A percentile compares a stretch with the other conserved stretches of the same genome.
Evolutionary conservation across 495 filamentous ascomycete species (phyloP).

Genomic region (Trichoderma gamsii): DNA sequence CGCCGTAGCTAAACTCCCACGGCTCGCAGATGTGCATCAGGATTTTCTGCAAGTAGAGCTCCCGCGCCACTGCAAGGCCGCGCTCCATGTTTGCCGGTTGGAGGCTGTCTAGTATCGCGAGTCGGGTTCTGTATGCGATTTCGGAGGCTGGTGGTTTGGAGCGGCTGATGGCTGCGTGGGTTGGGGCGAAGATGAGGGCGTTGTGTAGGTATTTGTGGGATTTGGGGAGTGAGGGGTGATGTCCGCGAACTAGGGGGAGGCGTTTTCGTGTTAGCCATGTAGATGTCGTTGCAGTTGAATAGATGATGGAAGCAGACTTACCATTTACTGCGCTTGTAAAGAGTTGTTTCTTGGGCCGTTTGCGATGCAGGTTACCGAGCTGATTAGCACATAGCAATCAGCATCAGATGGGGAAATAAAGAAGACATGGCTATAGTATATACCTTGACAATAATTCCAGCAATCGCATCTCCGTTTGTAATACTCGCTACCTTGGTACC

Average conservation of each 20-base stretch:
- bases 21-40: conserved; percentile 16
- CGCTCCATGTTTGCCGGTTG: conserved; percentile 7
- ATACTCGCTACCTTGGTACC: not conserved
- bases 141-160: conserved; percentile 2
- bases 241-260: not conserved
- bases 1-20: conserved; percentile 6
- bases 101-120: not conserved
- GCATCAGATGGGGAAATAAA: not conserved
- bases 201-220: conserved; percentile 9
- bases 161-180: not conserved
- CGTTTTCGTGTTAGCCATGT: not conserved
- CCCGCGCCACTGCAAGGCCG: conserved; percentile 6
- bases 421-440: not conserved
- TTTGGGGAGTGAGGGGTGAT: not conserved
- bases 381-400: not conserved
- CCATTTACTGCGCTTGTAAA: not conserved
- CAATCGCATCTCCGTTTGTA: conserved; percentile 2
- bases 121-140: conserved; percentile 11
- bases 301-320: not conserved
- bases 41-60: not conserved
- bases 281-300: not conserved
- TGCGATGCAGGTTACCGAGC: not conserved
- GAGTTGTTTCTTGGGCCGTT: conserved; percentile 1
- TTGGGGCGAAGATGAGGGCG: not conserved
- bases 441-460: conserved; percentile 9